Evolutionary conservation across 192 early-diverging fungal genomes (phyloP), one percentile per base, ranked within the genome.

Genomic region (Gonapodya prolifera): DNA sequence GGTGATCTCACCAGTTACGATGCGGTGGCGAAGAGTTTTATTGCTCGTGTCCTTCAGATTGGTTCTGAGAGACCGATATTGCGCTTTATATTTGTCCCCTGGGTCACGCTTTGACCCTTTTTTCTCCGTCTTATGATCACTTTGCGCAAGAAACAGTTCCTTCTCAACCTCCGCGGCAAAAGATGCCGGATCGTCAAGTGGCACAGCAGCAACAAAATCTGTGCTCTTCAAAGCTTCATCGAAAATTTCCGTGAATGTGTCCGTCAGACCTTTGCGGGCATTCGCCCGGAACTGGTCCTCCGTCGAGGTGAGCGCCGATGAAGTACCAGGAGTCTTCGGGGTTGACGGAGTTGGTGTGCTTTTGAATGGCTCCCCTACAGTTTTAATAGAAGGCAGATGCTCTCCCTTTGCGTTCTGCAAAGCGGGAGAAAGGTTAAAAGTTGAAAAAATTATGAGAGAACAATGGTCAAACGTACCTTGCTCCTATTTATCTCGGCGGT

Each of bases 71-170:
- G 28, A 30, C 29, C 71, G 18, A 29, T 73, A 73, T 29, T 73
- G 71, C 8, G 71, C 71, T 73, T 73, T 73, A 29, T 73, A 73
- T 8, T 73, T 73, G 2, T 73, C 71, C 8, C 71, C 71, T 13
- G 71, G 71, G 13, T 73, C 45, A 16, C 45, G 45, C 45, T 61
- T 61, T 8, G 45, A 16, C 8, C 45, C 45, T 23, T 61, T 61
- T 8, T 61, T 23, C 8, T 23, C 23, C 45, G 45, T 16, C 23
- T 61, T 61, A 23, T 61, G 23, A 23, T 61, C 45, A 23, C 45
- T 23, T 16, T 61, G 45, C 45, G 45, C 45, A 23, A 61, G 45
- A 23, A 61, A 61, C 8, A 61, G 45, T 61, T 61, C 8, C 8
- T 61, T 61, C 45, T 61, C 45, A 23, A 61, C 45, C 8, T 61